These are phyloP conservation scores for Colletotrichum truncatum DNA, from an alignment of 2,329 filamentous ascomycete species.

Conservation along the genomic window DNA sequence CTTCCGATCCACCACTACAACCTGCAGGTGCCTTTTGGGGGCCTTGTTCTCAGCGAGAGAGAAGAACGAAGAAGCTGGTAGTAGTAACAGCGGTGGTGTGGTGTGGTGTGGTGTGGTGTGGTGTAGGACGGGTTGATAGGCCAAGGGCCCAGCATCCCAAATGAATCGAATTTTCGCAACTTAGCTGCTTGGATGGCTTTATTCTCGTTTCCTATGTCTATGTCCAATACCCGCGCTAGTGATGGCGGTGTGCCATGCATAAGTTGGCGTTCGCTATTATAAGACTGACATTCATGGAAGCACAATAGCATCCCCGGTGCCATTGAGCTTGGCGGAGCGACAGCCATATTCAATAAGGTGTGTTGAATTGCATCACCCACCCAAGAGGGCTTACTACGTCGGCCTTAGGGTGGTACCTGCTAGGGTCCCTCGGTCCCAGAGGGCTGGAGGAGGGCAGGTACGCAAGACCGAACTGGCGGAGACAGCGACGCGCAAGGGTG, in stretches of 20 bases:
- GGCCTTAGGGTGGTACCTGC: not conserved
- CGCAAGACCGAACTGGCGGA: conserved; percentile 20
- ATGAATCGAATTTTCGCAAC: conserved; percentile 1
- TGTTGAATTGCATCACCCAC: conserved; percentile 28
- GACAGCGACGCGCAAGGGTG: not conserved
- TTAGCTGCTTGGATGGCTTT: not conserved
- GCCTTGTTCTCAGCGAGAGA: not conserved
- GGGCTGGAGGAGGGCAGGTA: not conserved
- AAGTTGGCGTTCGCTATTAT: conserved; percentile 10
- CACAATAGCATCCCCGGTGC: not conserved
- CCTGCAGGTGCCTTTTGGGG: conserved; percentile 6
- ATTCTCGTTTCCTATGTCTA: not conserved
- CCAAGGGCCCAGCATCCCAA: not conserved
- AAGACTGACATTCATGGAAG: not conserved
- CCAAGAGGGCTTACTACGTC: not conserved
- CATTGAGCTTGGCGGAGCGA: not conserved
- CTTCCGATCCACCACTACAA: conserved; percentile 11
- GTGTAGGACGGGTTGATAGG: conserved; percentile 15
- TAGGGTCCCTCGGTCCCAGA: conserved; percentile 10
- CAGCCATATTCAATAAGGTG: not conserved
- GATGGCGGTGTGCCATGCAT: conserved; percentile 2
- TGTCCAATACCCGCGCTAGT: not conserved
- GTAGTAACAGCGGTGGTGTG: not conserved
- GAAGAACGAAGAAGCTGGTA: not conserved
- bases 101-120: not conserved